Evolutionary conservation across 2,329 filamentous ascomycete genomes (phyloP), one percentile per base, ranked within the genome.

Genomic region (Xylariomycetidae sp.): DNA sequence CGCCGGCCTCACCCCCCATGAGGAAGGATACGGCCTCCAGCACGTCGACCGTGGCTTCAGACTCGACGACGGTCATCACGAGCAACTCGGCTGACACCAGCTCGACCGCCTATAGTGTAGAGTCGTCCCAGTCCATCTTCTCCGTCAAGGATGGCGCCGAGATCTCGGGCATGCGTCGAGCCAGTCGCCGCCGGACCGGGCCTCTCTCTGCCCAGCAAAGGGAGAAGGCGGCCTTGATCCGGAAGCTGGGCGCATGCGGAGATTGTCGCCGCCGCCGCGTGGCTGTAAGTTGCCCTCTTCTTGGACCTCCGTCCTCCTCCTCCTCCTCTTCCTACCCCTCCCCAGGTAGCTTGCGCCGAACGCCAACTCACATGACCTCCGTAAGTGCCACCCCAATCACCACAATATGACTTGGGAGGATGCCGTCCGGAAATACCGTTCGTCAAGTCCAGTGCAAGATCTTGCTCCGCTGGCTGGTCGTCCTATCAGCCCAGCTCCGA

Each of bases 371-470:
- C 50, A 49, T 42, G 20, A 8, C 20, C 30, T 23, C 26, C 35
- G 37, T 13, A 74, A 57, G 73, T 78, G 74, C 50, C 70, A 76
- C 45, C 73, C 74, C 10, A 71, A 65, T 43, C 74, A 78, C 50
- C 73, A 76, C 43, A 70, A 70, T 43, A 71, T 76, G 70, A 74
- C 69, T 9, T 78, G 73, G 72, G 72, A 76, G 50, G 72, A 76
- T 40, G 68, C 73, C 12, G 61, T 70, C 29, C 61, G 58, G 47
- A 76, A 74, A 46, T 76, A 73, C 54, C 64, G 67, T 37, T 66
- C 68, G 25, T 64, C 69, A 35, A 75, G 71, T 44, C 70, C 72
- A 19, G 59, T 71, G 29, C 68, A 68, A 38, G 70, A 74, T 16
- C 65, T 72, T 27, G 61, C 64, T 19, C 62, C 66, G 19, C 51